phyloP scores from a whole-genome alignment of 805 yeast species.

The Diddensiella santjacobensis region DNA sequence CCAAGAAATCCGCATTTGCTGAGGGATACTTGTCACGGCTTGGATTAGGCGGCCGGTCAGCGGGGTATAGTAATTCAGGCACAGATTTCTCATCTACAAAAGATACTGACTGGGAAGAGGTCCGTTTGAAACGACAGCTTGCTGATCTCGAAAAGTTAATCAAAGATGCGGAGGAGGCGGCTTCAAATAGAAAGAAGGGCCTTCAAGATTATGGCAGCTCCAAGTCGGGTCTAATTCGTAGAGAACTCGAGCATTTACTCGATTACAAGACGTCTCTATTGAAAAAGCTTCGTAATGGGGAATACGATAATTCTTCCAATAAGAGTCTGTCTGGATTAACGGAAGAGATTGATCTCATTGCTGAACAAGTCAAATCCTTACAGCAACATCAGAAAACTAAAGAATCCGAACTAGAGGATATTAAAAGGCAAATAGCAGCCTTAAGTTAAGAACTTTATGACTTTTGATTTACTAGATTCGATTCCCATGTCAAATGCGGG shows the following conservation, averaged over 20 bases:
- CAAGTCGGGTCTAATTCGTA: constrained; percentile 39
- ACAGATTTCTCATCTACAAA: constrained; percentile 65
- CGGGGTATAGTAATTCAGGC: constrained; percentile 42
- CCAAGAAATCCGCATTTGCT: constrained; percentile 30
- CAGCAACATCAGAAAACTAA: constrained; percentile 64
- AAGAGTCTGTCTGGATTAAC: constrained; percentile 35
- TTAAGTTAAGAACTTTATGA: too few relatives aligned
- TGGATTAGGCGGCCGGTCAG: constrained; percentile 41
- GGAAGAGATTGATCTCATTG: constrained; percentile 61
- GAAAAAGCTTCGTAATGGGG: constrained; percentile 35
- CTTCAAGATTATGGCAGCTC: constrained; percentile 32
- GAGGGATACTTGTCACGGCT: constrained; percentile 55
- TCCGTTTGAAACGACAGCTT: constrained; percentile 72
- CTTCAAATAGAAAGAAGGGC: constrained; percentile 37
- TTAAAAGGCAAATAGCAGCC: constrained; percentile 33
- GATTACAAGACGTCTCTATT: constrained; percentile 69
- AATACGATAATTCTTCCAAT: constrained; percentile 15
- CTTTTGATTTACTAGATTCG: too few relatives aligned
- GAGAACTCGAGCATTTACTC: constrained; percentile 78
- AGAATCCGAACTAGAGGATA: constrained; percentile 52
- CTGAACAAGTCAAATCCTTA: constrained; percentile 69
- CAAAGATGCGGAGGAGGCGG: constrained; percentile 50
- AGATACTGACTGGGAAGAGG: constrained; percentile 85
- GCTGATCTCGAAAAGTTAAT: constrained; percentile 68
- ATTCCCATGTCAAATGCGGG: too few relatives aligned